Percentiles rank a stretch among this genome's conserved stretches.
Evolutionary conservation across 2,329 filamentous ascomycete species (phyloP).

Genomic region (Zalaria obscura): DNA sequence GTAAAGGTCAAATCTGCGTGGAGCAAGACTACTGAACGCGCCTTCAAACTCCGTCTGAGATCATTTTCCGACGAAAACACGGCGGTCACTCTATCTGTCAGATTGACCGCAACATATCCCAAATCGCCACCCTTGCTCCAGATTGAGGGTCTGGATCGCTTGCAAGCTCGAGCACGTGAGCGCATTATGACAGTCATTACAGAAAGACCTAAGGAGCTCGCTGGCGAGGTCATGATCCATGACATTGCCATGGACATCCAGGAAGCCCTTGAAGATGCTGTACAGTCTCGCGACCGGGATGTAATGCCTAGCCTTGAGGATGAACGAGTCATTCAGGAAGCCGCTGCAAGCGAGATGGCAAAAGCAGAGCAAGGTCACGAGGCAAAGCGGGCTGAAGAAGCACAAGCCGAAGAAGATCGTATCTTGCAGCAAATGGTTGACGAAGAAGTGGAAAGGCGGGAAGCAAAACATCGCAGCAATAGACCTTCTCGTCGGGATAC

Average conservation of each 20-base stretch:
- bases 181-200: slow-evolving; percentile 57
- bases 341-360: slow-evolving; percentile 48
- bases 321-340: slow-evolving; percentile 73
- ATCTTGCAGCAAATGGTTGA: slow-evolving; percentile 57
- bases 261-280: slow-evolving; percentile 74
- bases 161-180: slow-evolving; percentile 57
- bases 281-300: slow-evolving; percentile 56
- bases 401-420: slow-evolving; percentile 50
- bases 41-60: slow-evolving; percentile 68
- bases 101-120: slow-evolving; percentile 81
- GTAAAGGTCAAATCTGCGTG: slow-evolving; percentile 62
- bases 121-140: slow-evolving; percentile 64
- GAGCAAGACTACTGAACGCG: slow-evolving; percentile 72
- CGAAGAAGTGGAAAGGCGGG: slow-evolving; percentile 56
- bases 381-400: slow-evolving; percentile 22
- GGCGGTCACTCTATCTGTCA: slow-evolving; percentile 57
- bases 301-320: slow-evolving; percentile 78
- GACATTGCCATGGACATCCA: slow-evolving; percentile 46
- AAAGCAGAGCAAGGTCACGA: slow-evolving; percentile 27
- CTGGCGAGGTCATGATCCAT: slow-evolving; percentile 52
- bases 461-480: slow-evolving; percentile 17
- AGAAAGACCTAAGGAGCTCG: slow-evolving; percentile 50
- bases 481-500: slow-evolving; percentile 1
- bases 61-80: slow-evolving; percentile 60
- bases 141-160: slow-evolving; percentile 47